Percentiles rank a stretch among this genome's conserved stretches.
Evolutionary conservation across 495 filamentous ascomycete species (phyloP).

Genomic region (Talaromyces wortmannii): DNA sequence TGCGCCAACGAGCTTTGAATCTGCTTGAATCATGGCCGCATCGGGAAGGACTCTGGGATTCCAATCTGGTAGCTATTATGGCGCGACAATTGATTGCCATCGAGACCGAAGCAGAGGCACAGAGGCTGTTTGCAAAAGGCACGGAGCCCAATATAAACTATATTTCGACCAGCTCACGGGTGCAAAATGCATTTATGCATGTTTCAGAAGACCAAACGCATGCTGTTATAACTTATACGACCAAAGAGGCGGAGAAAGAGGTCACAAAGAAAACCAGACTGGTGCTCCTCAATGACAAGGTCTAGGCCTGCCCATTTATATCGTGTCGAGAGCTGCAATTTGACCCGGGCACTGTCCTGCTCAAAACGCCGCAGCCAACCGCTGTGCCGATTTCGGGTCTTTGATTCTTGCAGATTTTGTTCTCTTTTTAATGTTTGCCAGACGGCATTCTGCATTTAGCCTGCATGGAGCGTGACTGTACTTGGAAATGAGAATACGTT

Average conservation of each 20-base stretch:
- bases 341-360: no score
- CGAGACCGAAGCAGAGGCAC: constrained; percentile 2
- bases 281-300: background rate
- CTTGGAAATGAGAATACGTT: no score
- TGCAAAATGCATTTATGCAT: background rate
- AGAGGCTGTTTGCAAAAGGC: background rate
- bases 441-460: no score
- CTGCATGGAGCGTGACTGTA: no score
- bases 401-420: no score
- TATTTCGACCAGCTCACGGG: background rate
- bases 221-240: constrained; percentile 4
- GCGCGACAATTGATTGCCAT: constrained; percentile 6
- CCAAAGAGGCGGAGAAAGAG: background rate
- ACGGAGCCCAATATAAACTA: background rate
- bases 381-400: no score
- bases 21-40: constrained; percentile 26
- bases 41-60: constrained; percentile 43
- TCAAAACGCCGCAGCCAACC: no score
- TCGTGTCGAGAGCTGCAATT: no score
- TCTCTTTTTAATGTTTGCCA: no score
- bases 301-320: no score
- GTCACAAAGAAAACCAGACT: background rate
- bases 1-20: constrained; percentile 29
- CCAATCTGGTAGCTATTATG: constrained; percentile 7
- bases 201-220: constrained; percentile 6